These are phyloP conservation scores for Abrus precatorius DNA, from an alignment of 306 rosid genomes.

Conservation along the genomic window DNA sequence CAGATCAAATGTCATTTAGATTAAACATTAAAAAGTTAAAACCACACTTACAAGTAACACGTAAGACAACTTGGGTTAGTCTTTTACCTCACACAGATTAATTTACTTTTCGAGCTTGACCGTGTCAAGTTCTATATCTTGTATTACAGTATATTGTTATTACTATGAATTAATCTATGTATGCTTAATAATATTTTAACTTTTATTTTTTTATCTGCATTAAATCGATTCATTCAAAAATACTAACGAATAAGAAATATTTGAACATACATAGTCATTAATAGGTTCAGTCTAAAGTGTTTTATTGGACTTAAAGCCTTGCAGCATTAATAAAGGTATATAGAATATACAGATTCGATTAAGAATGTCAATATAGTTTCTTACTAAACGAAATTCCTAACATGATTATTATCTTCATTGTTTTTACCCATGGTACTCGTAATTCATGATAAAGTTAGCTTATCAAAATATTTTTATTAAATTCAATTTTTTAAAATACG, in stretches of 20 bases:
- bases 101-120: background rate
- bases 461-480: no score
- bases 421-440: no score
- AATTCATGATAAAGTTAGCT: no score
- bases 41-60: background rate
- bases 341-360: no score
- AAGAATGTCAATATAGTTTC: no score
- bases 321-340: no score
- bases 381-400: no score
- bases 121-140: background rate
- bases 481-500: no score
- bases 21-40: slow-evolving; percentile 22
- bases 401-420: no score
- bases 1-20: slow-evolving; percentile 26
- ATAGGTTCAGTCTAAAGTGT: background rate
- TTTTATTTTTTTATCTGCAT: background rate
- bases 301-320: background rate
- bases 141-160: background rate
- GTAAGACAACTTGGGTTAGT: slow-evolving; percentile 3
- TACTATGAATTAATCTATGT: background rate
- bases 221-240: background rate
- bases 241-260: background rate
- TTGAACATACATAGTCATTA: background rate
- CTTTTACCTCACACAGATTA: background rate
- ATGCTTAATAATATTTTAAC: background rate